Percentiles rank a stretch among this genome's conserved stretches.
Evolutionary conservation across 2,329 filamentous ascomycete genomes (phyloP).

Genomic region (Botrytis elliptica): DNA sequence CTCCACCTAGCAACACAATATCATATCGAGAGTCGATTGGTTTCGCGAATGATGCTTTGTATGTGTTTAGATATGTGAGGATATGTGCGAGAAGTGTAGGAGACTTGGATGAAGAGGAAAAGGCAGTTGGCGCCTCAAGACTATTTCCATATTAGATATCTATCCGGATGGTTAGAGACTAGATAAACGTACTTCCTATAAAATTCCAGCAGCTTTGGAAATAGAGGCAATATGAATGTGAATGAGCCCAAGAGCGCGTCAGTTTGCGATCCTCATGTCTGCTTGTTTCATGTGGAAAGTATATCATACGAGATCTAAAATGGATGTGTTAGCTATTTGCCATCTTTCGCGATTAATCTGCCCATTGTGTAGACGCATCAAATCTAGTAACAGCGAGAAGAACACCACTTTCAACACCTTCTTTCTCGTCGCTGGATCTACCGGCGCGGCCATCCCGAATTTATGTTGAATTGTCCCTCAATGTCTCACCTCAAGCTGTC

Average conservation of each 20-base stretch:
- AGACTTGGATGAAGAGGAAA: constrained; percentile 44
- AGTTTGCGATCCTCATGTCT: background rate
- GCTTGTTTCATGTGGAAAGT: background rate
- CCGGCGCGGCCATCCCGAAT: constrained; percentile 37
- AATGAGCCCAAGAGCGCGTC: constrained; percentile 49
- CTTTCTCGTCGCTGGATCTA: constrained; percentile 63
- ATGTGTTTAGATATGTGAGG: constrained; percentile 81
- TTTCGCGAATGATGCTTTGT: constrained; percentile 88
- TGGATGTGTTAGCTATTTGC: constrained; percentile 12
- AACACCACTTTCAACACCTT: constrained; percentile 85
- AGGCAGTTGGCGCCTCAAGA: constrained; percentile 60
- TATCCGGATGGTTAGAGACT: constrained; percentile 79
- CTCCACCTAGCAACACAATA: constrained; percentile 91
- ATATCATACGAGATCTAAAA: constrained; percentile 23
- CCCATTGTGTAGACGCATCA: constrained; percentile 57
- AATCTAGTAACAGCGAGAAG: constrained; percentile 81
- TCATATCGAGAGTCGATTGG: constrained; percentile 97
- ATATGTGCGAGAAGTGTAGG: constrained; percentile 74
- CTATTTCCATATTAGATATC: constrained; percentile 53
- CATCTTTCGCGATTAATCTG: background rate
- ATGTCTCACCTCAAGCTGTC: background rate
- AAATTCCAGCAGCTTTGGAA: constrained; percentile 92
- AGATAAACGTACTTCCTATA: constrained; percentile 71
- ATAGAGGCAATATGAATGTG: constrained; percentile 95
- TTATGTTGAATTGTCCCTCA: background rate